Percentiles rank a stretch among this genome's conserved stretches.
Conservation (phyloP, 1,139 yeast genomes). For the Hansenula lynferdii region DNA sequence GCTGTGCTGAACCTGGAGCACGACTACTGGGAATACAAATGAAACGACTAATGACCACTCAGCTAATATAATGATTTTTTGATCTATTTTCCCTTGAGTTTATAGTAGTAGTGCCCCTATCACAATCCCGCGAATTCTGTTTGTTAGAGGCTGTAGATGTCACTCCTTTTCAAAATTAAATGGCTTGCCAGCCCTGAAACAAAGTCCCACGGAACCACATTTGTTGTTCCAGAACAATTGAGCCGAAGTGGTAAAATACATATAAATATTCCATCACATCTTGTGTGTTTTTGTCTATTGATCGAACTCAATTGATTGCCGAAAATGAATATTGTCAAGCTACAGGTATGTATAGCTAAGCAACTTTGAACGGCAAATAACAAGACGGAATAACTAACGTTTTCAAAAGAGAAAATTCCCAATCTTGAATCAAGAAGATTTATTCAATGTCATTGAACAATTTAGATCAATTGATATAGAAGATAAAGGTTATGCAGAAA, state of each 20-base stretch:
- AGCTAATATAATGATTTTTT: too few relatives aligned
- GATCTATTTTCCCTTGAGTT: too few relatives aligned
- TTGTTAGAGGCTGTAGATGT: too few relatives aligned
- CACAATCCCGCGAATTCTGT: too few relatives aligned
- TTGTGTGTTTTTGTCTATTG: neutral
- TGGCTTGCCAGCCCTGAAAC: neutral
- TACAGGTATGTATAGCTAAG: conserved; percentile 35
- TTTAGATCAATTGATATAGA: conserved; percentile 79
- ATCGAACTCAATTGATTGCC: too few relatives aligned
- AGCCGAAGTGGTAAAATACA: too few relatives aligned
- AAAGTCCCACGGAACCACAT: too few relatives aligned
- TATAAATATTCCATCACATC: too few relatives aligned
- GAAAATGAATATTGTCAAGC: conserved; percentile 49
- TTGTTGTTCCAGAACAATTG: too few relatives aligned
- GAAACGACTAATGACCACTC: too few relatives aligned
- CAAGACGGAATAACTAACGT: conserved; percentile 11
- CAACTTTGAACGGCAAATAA: neutral
- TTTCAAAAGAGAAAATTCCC: conserved; percentile 71
- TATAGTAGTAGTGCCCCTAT: too few relatives aligned
- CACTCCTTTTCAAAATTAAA: neutral
- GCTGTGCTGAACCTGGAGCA: conserved; percentile 6
- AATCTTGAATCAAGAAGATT: conserved; percentile 75
- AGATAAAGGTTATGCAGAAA: conserved; percentile 95
- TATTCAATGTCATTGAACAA: conserved; percentile 79
- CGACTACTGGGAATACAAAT: conserved; percentile 13